Conservation (phyloP, 371 early-diverging fungal species). For the Apophysomyces ossiformis region DNA sequence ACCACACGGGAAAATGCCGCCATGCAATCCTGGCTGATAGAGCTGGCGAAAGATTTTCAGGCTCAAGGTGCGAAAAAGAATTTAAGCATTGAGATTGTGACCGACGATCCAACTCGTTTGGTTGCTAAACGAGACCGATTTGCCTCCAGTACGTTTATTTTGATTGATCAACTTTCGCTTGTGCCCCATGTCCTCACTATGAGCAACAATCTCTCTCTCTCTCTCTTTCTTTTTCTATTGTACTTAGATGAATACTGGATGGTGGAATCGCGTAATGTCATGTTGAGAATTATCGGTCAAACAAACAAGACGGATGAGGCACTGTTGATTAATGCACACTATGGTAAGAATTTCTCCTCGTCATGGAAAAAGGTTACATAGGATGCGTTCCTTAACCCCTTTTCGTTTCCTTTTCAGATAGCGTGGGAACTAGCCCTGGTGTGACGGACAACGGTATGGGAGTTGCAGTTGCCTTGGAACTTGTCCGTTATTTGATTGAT, state of each 20-base stretch:
- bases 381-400: not conserved
- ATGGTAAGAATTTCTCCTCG: constrained; percentile 38
- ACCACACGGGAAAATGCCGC: constrained; percentile 52
- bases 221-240: too few species aligned
- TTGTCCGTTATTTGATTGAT: constrained; percentile 60
- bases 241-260: constrained; percentile 46
- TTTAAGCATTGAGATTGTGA: constrained; percentile 46
- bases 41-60: constrained; percentile 40
- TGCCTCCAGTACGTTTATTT: constrained; percentile 29
- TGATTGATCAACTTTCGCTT: not conserved
- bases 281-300: constrained; percentile 51
- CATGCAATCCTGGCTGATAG: constrained; percentile 38
- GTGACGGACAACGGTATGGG: constrained; percentile 85
- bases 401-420: constrained; percentile 43
- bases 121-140: constrained; percentile 34
- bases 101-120: constrained; percentile 39
- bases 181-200: not conserved
- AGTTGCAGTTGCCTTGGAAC: constrained; percentile 72
- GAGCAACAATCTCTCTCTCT: not conserved
- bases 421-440: constrained; percentile 75
- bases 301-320: constrained; percentile 35
- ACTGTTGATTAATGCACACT: constrained; percentile 55
- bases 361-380: too few species aligned
- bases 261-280: constrained; percentile 54
- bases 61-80: constrained; percentile 32